Conservation (phyloP, 257 asterid species). For the Paulownia fortunei region DNA sequence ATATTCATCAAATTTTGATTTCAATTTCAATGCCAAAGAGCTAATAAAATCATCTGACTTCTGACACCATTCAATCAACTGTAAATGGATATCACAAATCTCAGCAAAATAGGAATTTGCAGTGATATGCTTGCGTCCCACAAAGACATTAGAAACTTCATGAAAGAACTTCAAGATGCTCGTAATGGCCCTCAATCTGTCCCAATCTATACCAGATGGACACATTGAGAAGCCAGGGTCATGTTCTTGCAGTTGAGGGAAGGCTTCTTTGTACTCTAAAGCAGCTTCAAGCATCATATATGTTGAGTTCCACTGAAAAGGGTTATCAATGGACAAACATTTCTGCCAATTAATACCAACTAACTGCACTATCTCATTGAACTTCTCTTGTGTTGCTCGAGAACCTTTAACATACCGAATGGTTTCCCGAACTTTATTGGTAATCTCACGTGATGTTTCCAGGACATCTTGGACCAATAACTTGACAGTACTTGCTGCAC, state of each 20-base stretch:
- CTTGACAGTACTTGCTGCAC: constrained; percentile 87
- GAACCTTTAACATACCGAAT: constrained; percentile 71
- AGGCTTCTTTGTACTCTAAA: constrained; percentile 74
- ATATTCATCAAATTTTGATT: constrained; percentile 83
- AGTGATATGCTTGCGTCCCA: constrained; percentile 67
- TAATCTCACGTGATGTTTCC: constrained; percentile 67
- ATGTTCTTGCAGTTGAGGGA: constrained; percentile 75
- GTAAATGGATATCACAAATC: constrained; percentile 90
- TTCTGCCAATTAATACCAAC: constrained; percentile 61
- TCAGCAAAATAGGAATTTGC: constrained; percentile 79
- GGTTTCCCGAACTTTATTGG: constrained; percentile 71
- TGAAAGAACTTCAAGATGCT: constrained; percentile 77
- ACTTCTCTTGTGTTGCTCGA: constrained; percentile 70
- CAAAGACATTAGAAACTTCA: constrained; percentile 77
- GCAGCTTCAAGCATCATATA: constrained; percentile 82
- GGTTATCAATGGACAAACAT: constrained; percentile 62
- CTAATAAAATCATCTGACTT: constrained; percentile 80
- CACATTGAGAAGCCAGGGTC: constrained; percentile 62
- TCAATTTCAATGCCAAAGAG: constrained; percentile 82
- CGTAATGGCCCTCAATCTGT: constrained; percentile 65
- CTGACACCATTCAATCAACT: constrained; percentile 92
- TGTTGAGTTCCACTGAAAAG: constrained; percentile 79
- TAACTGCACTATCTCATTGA: constrained; percentile 68
- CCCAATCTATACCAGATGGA: constrained; percentile 77
- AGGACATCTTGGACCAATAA: constrained; percentile 77